Evolutionary conservation across 352 stramenopile species (phyloP).

Genomic region (Pythium oligandrum): DNA sequence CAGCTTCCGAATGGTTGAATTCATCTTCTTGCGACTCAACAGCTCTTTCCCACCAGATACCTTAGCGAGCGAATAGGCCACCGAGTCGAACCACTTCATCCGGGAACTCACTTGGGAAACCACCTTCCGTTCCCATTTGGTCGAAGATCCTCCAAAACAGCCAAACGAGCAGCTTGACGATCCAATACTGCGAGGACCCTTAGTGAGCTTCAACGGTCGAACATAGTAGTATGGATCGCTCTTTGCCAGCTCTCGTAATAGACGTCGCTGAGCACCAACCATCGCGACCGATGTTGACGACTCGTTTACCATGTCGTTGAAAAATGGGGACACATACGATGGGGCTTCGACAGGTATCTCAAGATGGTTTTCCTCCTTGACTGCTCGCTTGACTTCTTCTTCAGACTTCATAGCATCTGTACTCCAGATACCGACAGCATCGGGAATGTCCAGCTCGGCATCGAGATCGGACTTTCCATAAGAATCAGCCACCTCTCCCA

Average conservation of each 20-base stretch:
- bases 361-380: conserved; percentile 1
- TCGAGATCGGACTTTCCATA: too few species aligned
- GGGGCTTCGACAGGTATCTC: conserved; percentile 9
- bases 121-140: conserved; percentile 67
- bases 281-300: conserved; percentile 43
- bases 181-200: conserved; percentile 11
- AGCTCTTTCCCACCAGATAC: conserved; percentile 48
- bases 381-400: background rate
- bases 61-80: conserved; percentile 67
- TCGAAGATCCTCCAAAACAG: conserved; percentile 34
- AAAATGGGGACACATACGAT: conserved; percentile 21
- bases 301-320: conserved; percentile 20
- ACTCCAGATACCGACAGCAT: too few species aligned
- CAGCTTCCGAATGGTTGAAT: conserved; percentile 76
- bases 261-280: conserved; percentile 50
- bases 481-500: too few species aligned
- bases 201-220: conserved; percentile 21
- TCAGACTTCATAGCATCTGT: background rate
- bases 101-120: conserved; percentile 72
- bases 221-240: conserved; percentile 74
- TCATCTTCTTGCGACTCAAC: conserved; percentile 77
- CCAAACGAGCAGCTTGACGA: conserved; percentile 45
- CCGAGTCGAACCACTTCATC: conserved; percentile 76
- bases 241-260: conserved; percentile 61
- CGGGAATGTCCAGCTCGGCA: too few species aligned